Percentiles rank a stretch among this genome's conserved stretches.
These are phyloP conservation scores for Cadophora gregata DNA, from an alignment of 2,329 filamentous ascomycete genomes.

Conservation along the genomic window DNA sequence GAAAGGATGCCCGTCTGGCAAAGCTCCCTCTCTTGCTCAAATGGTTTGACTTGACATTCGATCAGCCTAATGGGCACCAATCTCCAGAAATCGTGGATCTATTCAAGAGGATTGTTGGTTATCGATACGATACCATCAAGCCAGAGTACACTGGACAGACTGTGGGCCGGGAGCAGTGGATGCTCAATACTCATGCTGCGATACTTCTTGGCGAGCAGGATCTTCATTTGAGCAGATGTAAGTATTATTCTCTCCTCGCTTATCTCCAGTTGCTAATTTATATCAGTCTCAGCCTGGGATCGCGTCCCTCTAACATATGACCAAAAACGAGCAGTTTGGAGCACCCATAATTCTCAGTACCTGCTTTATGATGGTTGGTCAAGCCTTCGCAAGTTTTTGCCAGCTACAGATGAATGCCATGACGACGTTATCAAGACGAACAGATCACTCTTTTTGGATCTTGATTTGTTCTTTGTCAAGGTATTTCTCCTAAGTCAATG, in stretches of 20 bases:
- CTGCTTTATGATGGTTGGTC: conserved; percentile 58
- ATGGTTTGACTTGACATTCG: conserved; percentile 65
- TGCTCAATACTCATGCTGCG: conserved; percentile 68
- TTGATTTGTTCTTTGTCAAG: conserved; percentile 72
- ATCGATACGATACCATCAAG: conserved; percentile 68
- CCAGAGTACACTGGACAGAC: conserved; percentile 57
- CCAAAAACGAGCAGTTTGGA: conserved; percentile 66
- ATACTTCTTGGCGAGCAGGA: conserved; percentile 70
- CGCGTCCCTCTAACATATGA: conserved; percentile 57
- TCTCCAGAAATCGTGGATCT: conserved; percentile 56
- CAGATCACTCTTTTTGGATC: conserved; percentile 51
- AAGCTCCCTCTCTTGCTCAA: conserved; percentile 65
- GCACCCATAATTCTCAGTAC: conserved; percentile 61
- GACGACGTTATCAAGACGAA: conserved; percentile 33
- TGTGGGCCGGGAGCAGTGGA: conserved; percentile 68
- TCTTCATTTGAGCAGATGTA: conserved; percentile 63
- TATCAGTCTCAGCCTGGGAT: conserved; percentile 63
- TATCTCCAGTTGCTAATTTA: conserved; percentile 25
- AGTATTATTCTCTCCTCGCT: conserved; percentile 42
- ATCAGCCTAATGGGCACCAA: conserved; percentile 58
- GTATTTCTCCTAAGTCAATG: conserved; percentile 46
- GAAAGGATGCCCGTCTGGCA: conserved; percentile 59
- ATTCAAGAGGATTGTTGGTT: conserved; percentile 63
- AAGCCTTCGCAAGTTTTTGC: conserved; percentile 59
- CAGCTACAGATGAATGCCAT: conserved; percentile 41